These are phyloP conservation scores for Pseudodiploospora longispora DNA, from an alignment of 2,329 filamentous ascomycete species.

Conservation along the genomic window DNA sequence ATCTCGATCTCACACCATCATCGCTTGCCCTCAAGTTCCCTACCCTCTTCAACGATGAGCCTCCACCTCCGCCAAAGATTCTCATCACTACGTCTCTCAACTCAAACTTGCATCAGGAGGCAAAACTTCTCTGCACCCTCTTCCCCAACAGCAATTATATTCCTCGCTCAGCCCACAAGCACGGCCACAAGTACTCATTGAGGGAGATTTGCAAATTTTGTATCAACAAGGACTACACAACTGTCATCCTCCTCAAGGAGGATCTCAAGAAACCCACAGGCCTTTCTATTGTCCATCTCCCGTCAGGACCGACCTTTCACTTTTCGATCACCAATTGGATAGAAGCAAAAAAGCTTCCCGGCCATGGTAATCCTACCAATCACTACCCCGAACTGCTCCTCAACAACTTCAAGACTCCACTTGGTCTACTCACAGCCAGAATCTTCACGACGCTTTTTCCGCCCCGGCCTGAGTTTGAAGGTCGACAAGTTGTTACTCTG, in stretches of 20 bases:
- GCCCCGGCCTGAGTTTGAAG: constrained; percentile 70
- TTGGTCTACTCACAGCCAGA: constrained; percentile 80
- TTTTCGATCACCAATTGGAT: constrained; percentile 89
- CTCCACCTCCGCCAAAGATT: constrained; percentile 65
- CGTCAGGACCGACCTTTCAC: constrained; percentile 82
- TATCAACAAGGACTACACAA: constrained; percentile 71
- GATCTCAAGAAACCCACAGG: constrained; percentile 79
- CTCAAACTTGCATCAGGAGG: constrained; percentile 78
- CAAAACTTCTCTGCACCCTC: constrained; percentile 65
- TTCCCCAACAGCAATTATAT: constrained; percentile 88
- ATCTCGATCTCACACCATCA: constrained; percentile 54
- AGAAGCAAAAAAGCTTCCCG: constrained; percentile 77
- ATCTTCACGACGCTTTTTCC: constrained; percentile 61
- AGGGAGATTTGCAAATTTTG: constrained; percentile 86
- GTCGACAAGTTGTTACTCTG: constrained; percentile 82
- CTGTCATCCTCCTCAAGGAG: constrained; percentile 79
- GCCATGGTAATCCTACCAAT: constrained; percentile 79
- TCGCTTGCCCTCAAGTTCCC: constrained; percentile 55
- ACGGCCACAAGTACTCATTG: constrained; percentile 84
- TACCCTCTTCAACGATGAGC: constrained; percentile 51
- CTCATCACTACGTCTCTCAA: constrained; percentile 88
- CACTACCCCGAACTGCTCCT: constrained; percentile 86
- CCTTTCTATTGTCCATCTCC: constrained; percentile 76
- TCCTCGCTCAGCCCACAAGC: constrained; percentile 72
- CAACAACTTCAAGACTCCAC: constrained; percentile 90